Percentiles rank a stretch among this genome's conserved stretches.
phyloP scores from a whole-genome alignment of 2,329 filamentous ascomycete species.

The Kalaharituber pfeilii region DNA sequence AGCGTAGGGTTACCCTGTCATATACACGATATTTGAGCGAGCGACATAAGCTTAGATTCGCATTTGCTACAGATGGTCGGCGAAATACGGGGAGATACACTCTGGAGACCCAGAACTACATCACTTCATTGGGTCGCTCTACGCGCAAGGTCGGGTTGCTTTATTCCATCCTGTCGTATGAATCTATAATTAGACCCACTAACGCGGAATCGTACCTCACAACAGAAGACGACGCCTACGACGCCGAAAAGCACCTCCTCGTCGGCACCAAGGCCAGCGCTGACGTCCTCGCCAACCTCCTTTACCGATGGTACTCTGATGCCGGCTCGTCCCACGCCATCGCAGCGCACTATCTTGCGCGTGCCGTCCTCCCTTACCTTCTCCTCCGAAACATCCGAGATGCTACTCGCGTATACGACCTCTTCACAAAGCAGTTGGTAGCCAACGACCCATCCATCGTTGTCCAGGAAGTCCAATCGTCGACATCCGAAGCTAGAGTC shows the following conservation, averaged over 20 bases:
- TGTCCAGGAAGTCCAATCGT: constrained; percentile 55
- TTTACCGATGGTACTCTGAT: constrained; percentile 85
- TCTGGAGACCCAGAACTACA: constrained; percentile 88
- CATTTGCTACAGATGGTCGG: constrained; percentile 50
- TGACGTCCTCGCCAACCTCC: constrained; percentile 59
- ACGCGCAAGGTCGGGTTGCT: constrained; percentile 49
- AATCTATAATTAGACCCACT: background rate
- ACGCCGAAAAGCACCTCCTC: constrained; percentile 77
- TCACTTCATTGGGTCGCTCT: constrained; percentile 73
- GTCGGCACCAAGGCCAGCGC: constrained; percentile 81
- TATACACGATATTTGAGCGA: background rate
- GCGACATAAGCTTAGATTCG: background rate
- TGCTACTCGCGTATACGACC: constrained; percentile 62
- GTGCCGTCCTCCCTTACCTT: constrained; percentile 79
- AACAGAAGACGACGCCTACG: constrained; percentile 70
- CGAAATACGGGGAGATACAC: constrained; percentile 68
- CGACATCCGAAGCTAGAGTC: constrained; percentile 55
- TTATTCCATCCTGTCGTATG: constrained; percentile 5
- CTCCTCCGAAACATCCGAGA: constrained; percentile 78
- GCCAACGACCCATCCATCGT: constrained; percentile 33
- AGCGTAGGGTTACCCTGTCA: constrained; percentile 34
- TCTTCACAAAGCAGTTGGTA: constrained; percentile 52
- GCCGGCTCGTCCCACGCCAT: constrained; percentile 78
- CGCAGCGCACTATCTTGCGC: constrained; percentile 51
- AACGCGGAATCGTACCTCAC: too few species aligned